Percentiles rank a stretch among this genome's conserved stretches.
These are phyloP conservation scores for Thuja plicata DNA, from an alignment of 83 land plant species.

Conservation along the genomic window DNA sequence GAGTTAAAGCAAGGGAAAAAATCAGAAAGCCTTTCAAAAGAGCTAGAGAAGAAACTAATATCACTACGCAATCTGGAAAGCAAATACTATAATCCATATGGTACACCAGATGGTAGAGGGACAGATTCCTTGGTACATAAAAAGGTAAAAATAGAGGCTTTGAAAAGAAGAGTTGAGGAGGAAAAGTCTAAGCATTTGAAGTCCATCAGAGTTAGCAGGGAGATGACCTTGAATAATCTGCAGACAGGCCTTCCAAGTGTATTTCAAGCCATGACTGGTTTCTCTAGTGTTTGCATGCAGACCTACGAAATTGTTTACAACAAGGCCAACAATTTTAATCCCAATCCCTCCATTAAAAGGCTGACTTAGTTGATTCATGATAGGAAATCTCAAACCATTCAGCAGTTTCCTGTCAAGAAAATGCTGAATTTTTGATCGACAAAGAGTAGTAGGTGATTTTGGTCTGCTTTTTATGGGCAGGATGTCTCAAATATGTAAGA, in stretches of 20 bases:
- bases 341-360: conserved; percentile 31
- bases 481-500: not conserved
- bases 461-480: not conserved
- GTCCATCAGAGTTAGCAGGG: conserved; percentile 58
- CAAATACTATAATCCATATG: conserved; percentile 46
- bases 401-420: not conserved
- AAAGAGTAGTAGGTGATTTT: not conserved
- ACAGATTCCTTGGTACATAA: conserved; percentile 37
- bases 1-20: conserved; percentile 78
- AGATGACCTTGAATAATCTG: conserved; percentile 78
- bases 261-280: conserved; percentile 86
- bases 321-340: conserved; percentile 21
- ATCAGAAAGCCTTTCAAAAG: conserved; percentile 56
- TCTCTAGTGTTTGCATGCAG: conserved; percentile 65
- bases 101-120: conserved; percentile 22
- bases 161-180: conserved; percentile 66
- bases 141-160: conserved; percentile 47
- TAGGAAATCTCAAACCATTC: not conserved
- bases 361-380: conserved; percentile 17
- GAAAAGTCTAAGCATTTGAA: conserved; percentile 68
- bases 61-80: conserved; percentile 47
- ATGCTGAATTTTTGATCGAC: not conserved
- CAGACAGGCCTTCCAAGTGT: conserved; percentile 87
- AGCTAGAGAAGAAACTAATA: conserved; percentile 63
- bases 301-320: conserved; percentile 55